phyloP scores from a whole-genome alignment of 768 basidiomycete species.

The Pleurotus djamor region DNA sequence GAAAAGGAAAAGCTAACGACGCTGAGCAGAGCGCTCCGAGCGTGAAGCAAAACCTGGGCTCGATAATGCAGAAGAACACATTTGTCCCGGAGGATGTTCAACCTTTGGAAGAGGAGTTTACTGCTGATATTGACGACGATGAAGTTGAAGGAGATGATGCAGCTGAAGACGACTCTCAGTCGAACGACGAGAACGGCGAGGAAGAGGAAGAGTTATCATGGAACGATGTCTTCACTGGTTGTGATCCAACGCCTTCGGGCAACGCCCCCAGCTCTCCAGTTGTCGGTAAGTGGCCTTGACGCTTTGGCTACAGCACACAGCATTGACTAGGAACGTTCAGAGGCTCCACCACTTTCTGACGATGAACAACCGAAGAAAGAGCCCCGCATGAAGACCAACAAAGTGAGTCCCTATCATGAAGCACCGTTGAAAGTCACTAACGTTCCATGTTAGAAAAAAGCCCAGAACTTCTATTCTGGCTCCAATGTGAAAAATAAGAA shows the following conservation, averaged over 20 bases:
- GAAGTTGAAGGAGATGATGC: slow-evolving; percentile 32
- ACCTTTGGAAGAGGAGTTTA: slow-evolving; percentile 52
- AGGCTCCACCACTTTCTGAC: slow-evolving; percentile 30
- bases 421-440: slow-evolving; percentile 6
- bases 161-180: slow-evolving; percentile 32
- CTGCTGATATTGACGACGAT: slow-evolving; percentile 27
- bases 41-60: slow-evolving; percentile 85
- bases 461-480: slow-evolving; percentile 83
- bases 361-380: slow-evolving; percentile 46
- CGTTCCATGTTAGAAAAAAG: slow-evolving; percentile 62
- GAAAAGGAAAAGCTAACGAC: slow-evolving; percentile 49
- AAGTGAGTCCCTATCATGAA: slow-evolving; percentile 41
- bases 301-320: background rate
- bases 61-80: slow-evolving; percentile 86
- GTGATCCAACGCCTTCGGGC: slow-evolving; percentile 10
- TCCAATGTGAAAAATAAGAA: slow-evolving; percentile 90
- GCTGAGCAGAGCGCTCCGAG: slow-evolving; percentile 40
- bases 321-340: slow-evolving; percentile 15
- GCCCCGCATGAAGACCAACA: slow-evolving; percentile 90
- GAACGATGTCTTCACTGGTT: slow-evolving; percentile 83
- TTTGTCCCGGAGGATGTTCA: slow-evolving; percentile 85
- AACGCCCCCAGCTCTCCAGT: slow-evolving; percentile 22
- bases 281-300: background rate
- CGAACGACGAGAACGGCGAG: slow-evolving; percentile 35
- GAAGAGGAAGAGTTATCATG: slow-evolving; percentile 65